These are phyloP conservation scores for Neoboletus subvelutipes DNA, from an alignment of 768 basidiomycete genomes.

Conservation along the genomic window DNA sequence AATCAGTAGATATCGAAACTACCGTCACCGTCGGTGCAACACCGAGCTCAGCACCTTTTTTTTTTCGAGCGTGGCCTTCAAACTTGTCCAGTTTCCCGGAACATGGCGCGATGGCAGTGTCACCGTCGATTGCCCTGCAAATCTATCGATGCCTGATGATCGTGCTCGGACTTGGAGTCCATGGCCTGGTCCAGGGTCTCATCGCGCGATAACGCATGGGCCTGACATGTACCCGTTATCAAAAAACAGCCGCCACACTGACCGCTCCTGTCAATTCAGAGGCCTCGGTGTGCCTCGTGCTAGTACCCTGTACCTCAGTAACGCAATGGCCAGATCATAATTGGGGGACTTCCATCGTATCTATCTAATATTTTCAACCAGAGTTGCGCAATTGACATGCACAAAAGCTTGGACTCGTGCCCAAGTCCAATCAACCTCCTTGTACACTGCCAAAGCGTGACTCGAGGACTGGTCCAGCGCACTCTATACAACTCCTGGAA, in stretches of 20 bases:
- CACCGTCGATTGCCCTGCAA: neutral
- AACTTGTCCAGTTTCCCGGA: slow-evolving; percentile 24
- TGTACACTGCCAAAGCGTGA: too few species aligned
- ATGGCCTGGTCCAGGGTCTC: neutral
- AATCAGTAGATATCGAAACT: neutral
- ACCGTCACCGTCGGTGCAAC: neutral
- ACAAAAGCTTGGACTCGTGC: too few species aligned
- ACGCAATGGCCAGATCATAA: neutral
- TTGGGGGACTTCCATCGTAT: too few species aligned
- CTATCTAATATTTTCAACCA: too few species aligned
- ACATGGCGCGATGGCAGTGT: slow-evolving; percentile 25
- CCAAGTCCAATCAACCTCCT: too few species aligned
- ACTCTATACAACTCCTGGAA: neutral
- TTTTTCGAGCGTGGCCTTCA: neutral
- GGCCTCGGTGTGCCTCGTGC: neutral
- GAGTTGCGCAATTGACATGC: too few species aligned
- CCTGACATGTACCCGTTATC: neutral
- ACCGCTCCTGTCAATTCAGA: neutral
- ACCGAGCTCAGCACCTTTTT: neutral
- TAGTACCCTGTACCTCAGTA: neutral
- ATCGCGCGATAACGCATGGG: neutral
- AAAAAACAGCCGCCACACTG: too few species aligned
- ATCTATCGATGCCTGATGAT: neutral
- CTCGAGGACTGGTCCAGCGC: too few species aligned
- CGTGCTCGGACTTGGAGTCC: neutral